These are phyloP conservation scores for Fusarium buharicum DNA, from an alignment of 2,329 filamentous ascomycete genomes.

Conservation along the genomic window DNA sequence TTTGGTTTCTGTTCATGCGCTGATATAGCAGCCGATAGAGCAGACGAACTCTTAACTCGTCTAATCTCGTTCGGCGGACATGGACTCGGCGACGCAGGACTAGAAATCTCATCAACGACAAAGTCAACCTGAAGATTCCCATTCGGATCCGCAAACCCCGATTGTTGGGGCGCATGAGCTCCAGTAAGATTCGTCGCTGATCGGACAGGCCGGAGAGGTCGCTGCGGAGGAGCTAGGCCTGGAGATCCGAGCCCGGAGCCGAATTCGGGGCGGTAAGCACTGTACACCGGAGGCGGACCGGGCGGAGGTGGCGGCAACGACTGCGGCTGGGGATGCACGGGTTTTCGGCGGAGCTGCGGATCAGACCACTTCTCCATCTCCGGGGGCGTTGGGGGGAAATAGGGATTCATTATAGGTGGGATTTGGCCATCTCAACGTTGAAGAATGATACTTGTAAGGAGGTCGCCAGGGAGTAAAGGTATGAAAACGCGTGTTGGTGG, in stretches of 20 bases:
- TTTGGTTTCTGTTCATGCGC: slow-evolving; percentile 31
- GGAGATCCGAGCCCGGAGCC: slow-evolving; percentile 9
- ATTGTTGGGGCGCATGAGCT: slow-evolving; percentile 37
- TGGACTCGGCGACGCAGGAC: slow-evolving; percentile 28
- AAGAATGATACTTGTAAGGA: slow-evolving; percentile 16
- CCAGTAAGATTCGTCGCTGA: slow-evolving; percentile 43
- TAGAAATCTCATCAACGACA: slow-evolving; percentile 40
- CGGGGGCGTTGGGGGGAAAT: slow-evolving; percentile 4
- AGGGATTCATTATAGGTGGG: slow-evolving; percentile 7
- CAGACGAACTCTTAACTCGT: slow-evolving; percentile 50
- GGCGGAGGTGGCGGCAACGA: slow-evolving; percentile 3
- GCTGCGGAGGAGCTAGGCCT: slow-evolving; percentile 34
- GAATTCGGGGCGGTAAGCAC: slow-evolving; percentile 10
- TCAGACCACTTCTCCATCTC: slow-evolving; percentile 28
- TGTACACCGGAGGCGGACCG: slow-evolving; percentile 33
- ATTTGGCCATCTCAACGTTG: neutral
- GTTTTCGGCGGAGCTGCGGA: slow-evolving; percentile 25
- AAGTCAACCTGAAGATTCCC: slow-evolving; percentile 39
- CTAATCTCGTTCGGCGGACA: slow-evolving; percentile 42
- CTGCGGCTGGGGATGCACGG: neutral
- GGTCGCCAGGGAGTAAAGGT: neutral
- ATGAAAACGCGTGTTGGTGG: slow-evolving; percentile 19
- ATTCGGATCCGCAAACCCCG: slow-evolving; percentile 33
- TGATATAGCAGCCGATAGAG: slow-evolving; percentile 33
- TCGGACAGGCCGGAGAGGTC: slow-evolving; percentile 41